Base-by-base conservation (phyloP, 257 asterid species). In the Verbena officinalis region DNA sequence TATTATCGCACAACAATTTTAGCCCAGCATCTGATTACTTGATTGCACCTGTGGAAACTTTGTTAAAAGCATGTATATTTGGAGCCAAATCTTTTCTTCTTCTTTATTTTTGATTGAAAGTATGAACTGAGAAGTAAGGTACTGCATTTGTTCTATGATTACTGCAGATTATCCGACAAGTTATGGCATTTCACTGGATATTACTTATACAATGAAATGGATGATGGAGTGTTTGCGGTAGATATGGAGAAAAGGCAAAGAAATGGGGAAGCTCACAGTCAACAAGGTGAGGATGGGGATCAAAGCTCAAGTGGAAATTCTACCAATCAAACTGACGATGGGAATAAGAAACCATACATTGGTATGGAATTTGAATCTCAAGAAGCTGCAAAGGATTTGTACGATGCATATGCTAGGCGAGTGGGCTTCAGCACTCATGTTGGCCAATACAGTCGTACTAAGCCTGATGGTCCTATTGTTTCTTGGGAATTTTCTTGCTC, bases 281-380 rank as follows among this genome's bases (percentile, higher is more conserved):
- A 63, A 70, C 66, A 15, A 53, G 63, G 61, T 21, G 78, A 76
- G 46, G 78, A 77, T 70, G 76, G 74, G 65, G 73, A 58, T 68
- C 72, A 21, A 73, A 66, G 19, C 65, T 55, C 68, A 40, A 73
- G 60, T 31, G 87, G 71, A 61, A 60, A 62, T 59, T 74, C 84
- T 68, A 63, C 55, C 69, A 69, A 65, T 81, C 76, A 79, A 70
- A 78, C 74, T 46, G 81, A 71, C 33, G 70, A 70, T 49, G 74
- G 75, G 68, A 74, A 48, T 63, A 78, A 51, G 70, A 83, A 81
- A 77, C 95, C 85, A 1, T 78, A 72, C 69, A 77, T 84, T 50
- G 94, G 94, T 48, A 78, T 90, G 94, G 89, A 79, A 73, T 90
- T 90, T 66, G 78, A 75, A 60, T 81, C 95, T 61, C 91, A 84